Percentiles rank a stretch among this genome's conserved stretches.
Conservation (phyloP, 2,329 filamentous ascomycete species). For the Chrysoporthe puriensis region DNA sequence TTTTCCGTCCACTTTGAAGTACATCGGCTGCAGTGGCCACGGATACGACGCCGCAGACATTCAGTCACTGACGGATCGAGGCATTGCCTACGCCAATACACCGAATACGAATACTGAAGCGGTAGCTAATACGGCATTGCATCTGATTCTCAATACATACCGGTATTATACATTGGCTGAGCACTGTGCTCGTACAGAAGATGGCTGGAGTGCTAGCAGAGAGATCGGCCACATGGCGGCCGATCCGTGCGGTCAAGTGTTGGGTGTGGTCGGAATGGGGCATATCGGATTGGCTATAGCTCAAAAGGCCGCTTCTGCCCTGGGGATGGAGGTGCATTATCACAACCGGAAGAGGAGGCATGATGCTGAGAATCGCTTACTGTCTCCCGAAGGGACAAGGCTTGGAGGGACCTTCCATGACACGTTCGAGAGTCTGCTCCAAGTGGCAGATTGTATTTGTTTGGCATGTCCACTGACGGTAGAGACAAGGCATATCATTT, state of each 20-base stretch:
- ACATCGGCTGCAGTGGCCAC: conserved; percentile 36
- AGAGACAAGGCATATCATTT: conserved; percentile 35
- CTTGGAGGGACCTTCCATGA: conserved; percentile 25
- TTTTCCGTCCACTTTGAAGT: conserved; percentile 31
- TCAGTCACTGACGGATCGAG: conserved; percentile 31
- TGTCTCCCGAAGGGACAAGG: conserved; percentile 12
- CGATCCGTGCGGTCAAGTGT: conserved; percentile 34
- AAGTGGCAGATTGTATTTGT: conserved; percentile 36
- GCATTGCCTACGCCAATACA: conserved; percentile 38
- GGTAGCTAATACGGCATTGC: conserved; percentile 36
- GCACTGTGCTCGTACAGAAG: conserved; percentile 31
- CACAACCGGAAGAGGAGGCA: conserved; percentile 32
- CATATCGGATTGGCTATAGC: conserved; percentile 40
- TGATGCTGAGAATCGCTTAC: background rate
- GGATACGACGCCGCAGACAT: conserved; percentile 37
- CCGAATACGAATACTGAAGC: conserved; percentile 36
- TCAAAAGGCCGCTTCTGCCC: conserved; percentile 33
- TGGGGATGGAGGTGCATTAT: conserved; percentile 40
- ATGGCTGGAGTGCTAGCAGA: conserved; percentile 26
- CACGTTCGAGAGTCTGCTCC: conserved; percentile 37
- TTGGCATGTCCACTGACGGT: conserved; percentile 40
- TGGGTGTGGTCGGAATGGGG: conserved; percentile 42
- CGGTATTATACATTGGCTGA: conserved; percentile 34
- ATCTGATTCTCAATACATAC: conserved; percentile 33
- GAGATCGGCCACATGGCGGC: conserved; percentile 31